phyloP scores from a whole-genome alignment of 441 rosid species.

The Arabidopsis hybrid region DNA sequence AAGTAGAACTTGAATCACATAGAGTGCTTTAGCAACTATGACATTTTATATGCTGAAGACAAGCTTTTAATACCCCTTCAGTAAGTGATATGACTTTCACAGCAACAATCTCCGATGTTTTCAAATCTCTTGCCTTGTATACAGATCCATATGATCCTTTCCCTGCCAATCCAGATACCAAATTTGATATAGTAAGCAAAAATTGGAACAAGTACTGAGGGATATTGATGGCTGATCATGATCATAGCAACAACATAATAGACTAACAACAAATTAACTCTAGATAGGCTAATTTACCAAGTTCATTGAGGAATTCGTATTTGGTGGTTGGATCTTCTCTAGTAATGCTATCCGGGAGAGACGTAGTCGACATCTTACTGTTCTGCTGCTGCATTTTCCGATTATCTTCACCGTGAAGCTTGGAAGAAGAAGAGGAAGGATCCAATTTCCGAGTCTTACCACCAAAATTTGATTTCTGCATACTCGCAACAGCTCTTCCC shows the following conservation, averaged over 20 bases:
- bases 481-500: slow-evolving; percentile 94
- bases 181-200: slow-evolving; percentile 12
- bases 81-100: slow-evolving; percentile 90
- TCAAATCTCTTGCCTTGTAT: slow-evolving; percentile 94
- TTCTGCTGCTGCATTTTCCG: slow-evolving; percentile 52
- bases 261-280: too few species aligned
- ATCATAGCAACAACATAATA: neutral
- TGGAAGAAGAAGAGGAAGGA: slow-evolving; percentile 54
- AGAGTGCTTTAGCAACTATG: neutral
- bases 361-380: slow-evolving; percentile 78
- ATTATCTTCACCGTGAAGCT: slow-evolving; percentile 50
- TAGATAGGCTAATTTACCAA: slow-evolving; percentile 57
- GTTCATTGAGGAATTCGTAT: slow-evolving; percentile 95
- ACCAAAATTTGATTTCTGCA: slow-evolving; percentile 61
- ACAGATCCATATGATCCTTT: slow-evolving; percentile 99
- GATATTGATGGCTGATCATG: slow-evolving; percentile 6
- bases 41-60: slow-evolving; percentile 34
- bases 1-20: slow-evolving; percentile 27
- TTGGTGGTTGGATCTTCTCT: slow-evolving; percentile 90
- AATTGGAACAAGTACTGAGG: neutral
- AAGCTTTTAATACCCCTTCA: slow-evolving; percentile 75
- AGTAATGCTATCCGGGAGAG: slow-evolving; percentile 86
- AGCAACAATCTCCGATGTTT: slow-evolving; percentile 98
- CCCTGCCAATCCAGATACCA: slow-evolving; percentile 62
- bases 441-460: slow-evolving; percentile 60